These are phyloP conservation scores for Citeromyces matritensis DNA, from an alignment of 805 yeast genomes.

Conservation along the genomic window DNA sequence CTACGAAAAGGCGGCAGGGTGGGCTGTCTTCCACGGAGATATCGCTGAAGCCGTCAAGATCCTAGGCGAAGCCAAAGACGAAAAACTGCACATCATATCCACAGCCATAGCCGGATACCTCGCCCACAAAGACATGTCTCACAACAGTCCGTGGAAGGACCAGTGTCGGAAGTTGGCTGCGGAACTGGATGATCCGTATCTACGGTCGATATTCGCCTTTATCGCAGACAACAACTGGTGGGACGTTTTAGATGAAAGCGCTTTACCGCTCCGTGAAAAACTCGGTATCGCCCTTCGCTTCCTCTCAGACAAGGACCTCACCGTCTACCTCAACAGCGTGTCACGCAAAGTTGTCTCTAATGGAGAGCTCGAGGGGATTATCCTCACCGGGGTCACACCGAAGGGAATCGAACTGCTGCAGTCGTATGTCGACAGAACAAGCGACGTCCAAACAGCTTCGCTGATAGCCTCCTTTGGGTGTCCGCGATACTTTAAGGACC, in stretches of 20 bases:
- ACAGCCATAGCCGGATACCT: slow-evolving; percentile 89
- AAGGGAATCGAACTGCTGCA: slow-evolving; percentile 70
- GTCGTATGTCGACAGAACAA: slow-evolving; percentile 74
- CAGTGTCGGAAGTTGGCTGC: slow-evolving; percentile 80
- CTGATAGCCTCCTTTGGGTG: slow-evolving; percentile 66
- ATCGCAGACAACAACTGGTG: slow-evolving; percentile 94
- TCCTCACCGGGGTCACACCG: slow-evolving; percentile 86
- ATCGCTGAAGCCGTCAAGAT: slow-evolving; percentile 68
- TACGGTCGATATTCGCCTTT: slow-evolving; percentile 85
- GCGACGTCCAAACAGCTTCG: slow-evolving; percentile 88
- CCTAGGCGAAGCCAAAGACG: slow-evolving; percentile 59
- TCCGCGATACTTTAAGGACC: slow-evolving; percentile 69
- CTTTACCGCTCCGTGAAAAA: slow-evolving; percentile 77
- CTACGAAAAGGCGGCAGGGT: slow-evolving; percentile 87
- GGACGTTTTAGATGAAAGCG: slow-evolving; percentile 83
- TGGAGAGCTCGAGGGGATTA: slow-evolving; percentile 86
- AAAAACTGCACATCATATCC: slow-evolving; percentile 63
- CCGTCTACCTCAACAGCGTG: slow-evolving; percentile 53
- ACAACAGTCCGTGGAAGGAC: slow-evolving; percentile 79
- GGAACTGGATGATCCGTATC: slow-evolving; percentile 81
- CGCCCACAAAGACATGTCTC: slow-evolving; percentile 40
- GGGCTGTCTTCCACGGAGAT: slow-evolving; percentile 94
- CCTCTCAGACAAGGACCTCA: slow-evolving; percentile 64
- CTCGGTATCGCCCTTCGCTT: slow-evolving; percentile 84
- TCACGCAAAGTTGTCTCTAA: slow-evolving; percentile 54